Evolutionary conservation across 2,329 filamentous ascomycete genomes (phyloP).

Genomic region (Sarocladium kiliense): DNA sequence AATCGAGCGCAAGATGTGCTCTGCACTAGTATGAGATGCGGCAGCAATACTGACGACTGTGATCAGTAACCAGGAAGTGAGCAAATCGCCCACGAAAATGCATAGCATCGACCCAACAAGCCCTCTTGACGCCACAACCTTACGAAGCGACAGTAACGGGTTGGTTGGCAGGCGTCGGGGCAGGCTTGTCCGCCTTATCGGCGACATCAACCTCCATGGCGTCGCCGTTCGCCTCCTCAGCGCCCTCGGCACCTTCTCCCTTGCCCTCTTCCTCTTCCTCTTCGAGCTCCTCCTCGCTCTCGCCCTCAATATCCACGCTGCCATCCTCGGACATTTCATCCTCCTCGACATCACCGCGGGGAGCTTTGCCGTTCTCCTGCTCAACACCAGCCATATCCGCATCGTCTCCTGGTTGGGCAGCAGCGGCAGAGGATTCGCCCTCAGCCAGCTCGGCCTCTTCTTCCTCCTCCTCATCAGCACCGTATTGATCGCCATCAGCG

Average conservation of each 20-base stretch:
- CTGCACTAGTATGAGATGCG: neutral
- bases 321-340: constrained; percentile 67
- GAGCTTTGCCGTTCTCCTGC: constrained; percentile 29
- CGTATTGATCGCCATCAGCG: constrained; percentile 84
- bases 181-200: constrained; percentile 33
- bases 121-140: neutral
- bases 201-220: constrained; percentile 46
- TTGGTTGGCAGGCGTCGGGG: constrained; percentile 23
- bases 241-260: constrained; percentile 31
- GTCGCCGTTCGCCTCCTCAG: constrained; percentile 30
- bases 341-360: constrained; percentile 49
- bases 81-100: neutral
- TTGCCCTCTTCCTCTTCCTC: constrained; percentile 51
- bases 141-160: constrained; percentile 31
- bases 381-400: constrained; percentile 72
- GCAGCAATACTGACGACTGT: neutral
- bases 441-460: constrained; percentile 49
- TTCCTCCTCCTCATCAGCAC: constrained; percentile 76
- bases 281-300: constrained; percentile 67
- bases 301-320: constrained; percentile 73
- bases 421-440: constrained; percentile 43
- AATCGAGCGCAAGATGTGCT: neutral
- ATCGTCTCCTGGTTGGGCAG: constrained; percentile 53
- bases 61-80: neutral
- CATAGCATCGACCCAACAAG: neutral